Base-by-base conservation (phyloP, 176 grass and related monocot genomes). In the Hyparrhenia diplandra region DNA sequence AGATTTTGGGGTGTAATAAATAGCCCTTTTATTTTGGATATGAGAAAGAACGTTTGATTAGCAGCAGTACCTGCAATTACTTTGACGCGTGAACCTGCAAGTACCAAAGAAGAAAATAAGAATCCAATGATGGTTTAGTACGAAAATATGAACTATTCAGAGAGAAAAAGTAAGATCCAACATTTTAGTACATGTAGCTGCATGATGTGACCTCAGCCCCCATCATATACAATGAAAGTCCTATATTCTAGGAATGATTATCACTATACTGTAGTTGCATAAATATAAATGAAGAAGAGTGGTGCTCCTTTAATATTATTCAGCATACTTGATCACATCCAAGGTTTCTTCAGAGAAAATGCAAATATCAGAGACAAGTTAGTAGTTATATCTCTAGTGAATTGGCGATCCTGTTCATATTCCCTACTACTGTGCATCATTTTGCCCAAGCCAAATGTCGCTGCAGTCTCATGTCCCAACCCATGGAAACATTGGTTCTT, bases 61-160 rank as follows among this genome's bases (percentile, higher is more conserved):
- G 32, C 9, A 28, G 17, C 30, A 64, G 51, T 82, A 92, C 90
- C 83, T 72, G 73, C 73, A 65, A 79, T 87, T 46, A 83, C 6
- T 28, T 49, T 73, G 40, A 81, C 20, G 8, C 31, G 74, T 39
- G 30, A 42, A 73, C 85, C 90, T 89, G 81, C 81, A 85, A 81
- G 64, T 51, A 80, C 69, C 21, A 63, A 71, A 39, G 30, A 34
- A 74, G 14, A 64, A 65, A 46, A 71, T 41, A 74, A 16, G 69
- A 49, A 10, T 11, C 30, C 10, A 0, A 2, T 61, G 9, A 52
- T 64, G 21, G 13, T 59, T 52, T 60, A 23, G 7, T 40, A 52
- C 12, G 32, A 5, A 39, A 65, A 18, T 6, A 14, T 51, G 16
- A 64, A 13, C 11, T 67, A 1, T 37, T 51, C 21, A 79, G 31